Conservation (phyloP, 2,329 filamentous ascomycete species). For the Nemania bipapillata region DNA sequence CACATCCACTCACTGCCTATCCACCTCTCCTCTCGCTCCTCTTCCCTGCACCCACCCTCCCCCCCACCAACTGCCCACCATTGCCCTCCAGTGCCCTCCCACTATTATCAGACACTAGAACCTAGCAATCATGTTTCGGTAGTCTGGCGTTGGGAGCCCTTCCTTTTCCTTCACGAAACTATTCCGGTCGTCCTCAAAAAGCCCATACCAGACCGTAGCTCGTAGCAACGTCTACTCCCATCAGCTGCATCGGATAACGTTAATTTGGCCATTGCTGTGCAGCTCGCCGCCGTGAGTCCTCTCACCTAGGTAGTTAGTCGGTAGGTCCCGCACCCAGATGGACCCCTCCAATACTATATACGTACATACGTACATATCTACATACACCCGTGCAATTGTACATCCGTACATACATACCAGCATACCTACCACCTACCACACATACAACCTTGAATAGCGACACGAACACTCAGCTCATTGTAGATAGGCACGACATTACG, state of each 20-base stretch:
- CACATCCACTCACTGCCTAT: slow-evolving; percentile 3
- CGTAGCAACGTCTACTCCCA: neutral
- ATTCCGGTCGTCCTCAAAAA: neutral
- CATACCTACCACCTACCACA: neutral
- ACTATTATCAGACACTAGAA: slow-evolving; percentile 23
- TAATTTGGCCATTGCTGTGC: slow-evolving; percentile 15
- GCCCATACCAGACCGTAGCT: neutral
- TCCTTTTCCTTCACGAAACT: slow-evolving; percentile 18
- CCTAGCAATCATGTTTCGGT: slow-evolving; percentile 30
- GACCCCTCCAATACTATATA: slow-evolving; percentile 21
- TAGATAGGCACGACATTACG: slow-evolving; percentile 4
- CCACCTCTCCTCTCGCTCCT: neutral
- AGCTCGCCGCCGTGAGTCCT: slow-evolving; percentile 23
- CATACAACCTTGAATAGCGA: slow-evolving; percentile 9
- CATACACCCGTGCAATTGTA: neutral
- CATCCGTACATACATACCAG: neutral
- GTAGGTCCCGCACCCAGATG: slow-evolving; percentile 25
- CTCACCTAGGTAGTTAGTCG: slow-evolving; percentile 1
- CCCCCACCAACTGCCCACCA: slow-evolving; percentile 18
- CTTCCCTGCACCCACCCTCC: neutral
- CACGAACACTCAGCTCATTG: slow-evolving; percentile 9
- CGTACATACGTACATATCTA: neutral
- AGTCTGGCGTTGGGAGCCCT: slow-evolving; percentile 26
- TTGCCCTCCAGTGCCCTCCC: slow-evolving; percentile 8
- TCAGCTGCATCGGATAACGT: neutral